Evolutionary conservation across 768 basidiomycete species (phyloP), one percentile per base, ranked within the genome.

Genomic region (Boletus subcaerulescens): DNA sequence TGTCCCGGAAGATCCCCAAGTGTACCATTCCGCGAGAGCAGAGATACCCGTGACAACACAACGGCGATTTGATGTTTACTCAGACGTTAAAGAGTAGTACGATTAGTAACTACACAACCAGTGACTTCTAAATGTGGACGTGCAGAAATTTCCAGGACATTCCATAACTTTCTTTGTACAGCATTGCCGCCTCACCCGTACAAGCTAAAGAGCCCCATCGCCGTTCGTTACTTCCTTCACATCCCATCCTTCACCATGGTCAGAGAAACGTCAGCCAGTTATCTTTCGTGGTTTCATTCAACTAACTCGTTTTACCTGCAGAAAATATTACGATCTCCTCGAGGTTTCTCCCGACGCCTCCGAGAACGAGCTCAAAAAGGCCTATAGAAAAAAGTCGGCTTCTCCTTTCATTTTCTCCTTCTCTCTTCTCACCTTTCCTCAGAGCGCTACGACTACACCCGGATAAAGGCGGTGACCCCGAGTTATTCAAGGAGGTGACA

Each of bases 401-500:
- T 18, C 5, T 18, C 18, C 15, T 32, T n/a, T 26, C 44, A 41
- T 45, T 52, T 29, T 56, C 15, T n/a, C 35, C 39, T 46, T 39
- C 40, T 33, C 48, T 39, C 26, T 41, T 42, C 52, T 57, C 22
- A 58, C 48, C 22, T 48, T 60, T 50, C 50, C 18, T 40, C 55
- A 94, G 92, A 72, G 92, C 92, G 11, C 73, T 94, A 48, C 83
- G 88, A 53, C 74, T 93, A 60, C 92, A 94, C 69, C 92, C 92
- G 20, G 92, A 94, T 80, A 95, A 95, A 74, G 93, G 94, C 45
- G 94, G 94, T 53, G 95, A 97, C 65, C 93, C 93, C 24, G 96
- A 98, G 72, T 73, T 90, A 50, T 98, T 98, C 86, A 98, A 98
- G 70, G 93, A 98, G 70, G 89, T 98, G 36, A 95, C 92, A 11